Conservation (phyloP, 2,329 filamentous ascomycete species). For the Thyridium curvatum region DNA sequence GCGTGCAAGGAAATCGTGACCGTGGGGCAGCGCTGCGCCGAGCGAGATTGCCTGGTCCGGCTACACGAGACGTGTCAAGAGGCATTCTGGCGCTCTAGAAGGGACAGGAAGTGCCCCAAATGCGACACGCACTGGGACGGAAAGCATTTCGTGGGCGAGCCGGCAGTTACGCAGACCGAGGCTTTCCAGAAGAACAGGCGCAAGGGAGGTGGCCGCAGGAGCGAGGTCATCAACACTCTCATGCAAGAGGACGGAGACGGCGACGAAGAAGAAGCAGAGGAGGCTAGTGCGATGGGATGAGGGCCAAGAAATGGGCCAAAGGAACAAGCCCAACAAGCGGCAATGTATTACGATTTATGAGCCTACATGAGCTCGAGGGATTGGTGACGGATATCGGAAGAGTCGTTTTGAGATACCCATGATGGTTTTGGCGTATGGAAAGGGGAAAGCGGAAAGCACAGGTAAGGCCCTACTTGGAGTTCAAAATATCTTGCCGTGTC, state of each 20-base stretch:
- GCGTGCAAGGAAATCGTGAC: constrained; percentile 90
- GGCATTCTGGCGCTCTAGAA: constrained; percentile 64
- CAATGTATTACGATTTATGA: no score
- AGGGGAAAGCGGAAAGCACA: no score
- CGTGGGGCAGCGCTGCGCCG: constrained; percentile 68
- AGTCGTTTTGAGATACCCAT: no score
- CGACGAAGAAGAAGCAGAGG: constrained; percentile 14
- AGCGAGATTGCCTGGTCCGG: constrained; percentile 60
- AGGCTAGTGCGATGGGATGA: constrained; percentile 6
- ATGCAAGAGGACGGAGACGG: constrained; percentile 20
- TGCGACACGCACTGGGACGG: constrained; percentile 46
- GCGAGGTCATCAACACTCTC: constrained; percentile 25
- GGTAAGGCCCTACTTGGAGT: no score
- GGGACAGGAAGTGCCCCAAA: constrained; percentile 57
- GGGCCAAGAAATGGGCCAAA: background rate
- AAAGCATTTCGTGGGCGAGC: constrained; percentile 48
- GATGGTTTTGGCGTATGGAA: background rate
- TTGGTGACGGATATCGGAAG: no score
- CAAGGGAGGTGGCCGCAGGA: constrained; percentile 23
- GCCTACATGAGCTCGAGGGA: no score
- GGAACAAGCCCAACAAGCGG: no score
- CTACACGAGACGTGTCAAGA: constrained; percentile 73
- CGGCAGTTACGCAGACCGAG: constrained; percentile 47
- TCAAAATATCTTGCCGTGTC: no score
- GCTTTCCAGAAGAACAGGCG: constrained; percentile 38